Percentiles rank a stretch among this genome's conserved stretches.
These are phyloP conservation scores for Thalassiosira profunda DNA, from an alignment of 108 stramenopile species.

Conservation along the genomic window DNA sequence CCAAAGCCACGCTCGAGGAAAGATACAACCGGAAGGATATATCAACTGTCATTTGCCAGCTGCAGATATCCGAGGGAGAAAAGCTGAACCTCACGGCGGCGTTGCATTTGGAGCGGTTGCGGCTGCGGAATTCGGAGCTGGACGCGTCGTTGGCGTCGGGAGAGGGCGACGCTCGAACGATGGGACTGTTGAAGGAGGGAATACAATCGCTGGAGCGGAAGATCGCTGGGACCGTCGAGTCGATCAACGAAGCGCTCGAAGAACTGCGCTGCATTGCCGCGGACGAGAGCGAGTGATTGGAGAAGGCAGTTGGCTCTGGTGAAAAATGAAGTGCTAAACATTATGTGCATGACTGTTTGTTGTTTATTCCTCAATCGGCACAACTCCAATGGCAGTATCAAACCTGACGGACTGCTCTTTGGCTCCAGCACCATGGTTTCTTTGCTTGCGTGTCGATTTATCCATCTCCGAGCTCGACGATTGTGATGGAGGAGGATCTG, in stretches of 20 bases:
- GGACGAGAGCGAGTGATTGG: no score
- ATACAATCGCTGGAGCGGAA: slow-evolving; percentile 49
- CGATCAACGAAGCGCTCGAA: slow-evolving; percentile 79
- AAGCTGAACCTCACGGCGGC: slow-evolving; percentile 88
- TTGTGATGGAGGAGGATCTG: no score
- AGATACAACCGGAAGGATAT: slow-evolving; percentile 25
- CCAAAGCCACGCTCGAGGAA: slow-evolving; percentile 29
- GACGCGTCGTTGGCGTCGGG: no score
- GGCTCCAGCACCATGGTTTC: no score
- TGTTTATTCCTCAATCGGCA: no score
- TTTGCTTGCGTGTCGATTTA: no score
- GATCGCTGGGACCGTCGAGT: slow-evolving; percentile 45
- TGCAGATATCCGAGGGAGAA: slow-evolving; percentile 74
- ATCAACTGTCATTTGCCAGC: slow-evolving; percentile 17
- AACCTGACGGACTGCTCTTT: no score
- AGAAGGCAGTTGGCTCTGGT: no score
- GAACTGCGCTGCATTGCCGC: slow-evolving; percentile 68
- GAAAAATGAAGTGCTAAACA: no score
- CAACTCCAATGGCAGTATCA: no score
- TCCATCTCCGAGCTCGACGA: no score
- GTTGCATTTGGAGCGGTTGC: slow-evolving; percentile 78
- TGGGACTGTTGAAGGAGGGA: slow-evolving; percentile 52
- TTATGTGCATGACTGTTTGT: no score
- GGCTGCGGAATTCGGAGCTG: slow-evolving; percentile 42
- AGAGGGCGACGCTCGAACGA: slow-evolving; percentile 41